Evolutionary conservation across 2,329 filamentous ascomycete species (phyloP), one percentile per base, ranked within the genome.

Genomic region (Metarhizium album): DNA sequence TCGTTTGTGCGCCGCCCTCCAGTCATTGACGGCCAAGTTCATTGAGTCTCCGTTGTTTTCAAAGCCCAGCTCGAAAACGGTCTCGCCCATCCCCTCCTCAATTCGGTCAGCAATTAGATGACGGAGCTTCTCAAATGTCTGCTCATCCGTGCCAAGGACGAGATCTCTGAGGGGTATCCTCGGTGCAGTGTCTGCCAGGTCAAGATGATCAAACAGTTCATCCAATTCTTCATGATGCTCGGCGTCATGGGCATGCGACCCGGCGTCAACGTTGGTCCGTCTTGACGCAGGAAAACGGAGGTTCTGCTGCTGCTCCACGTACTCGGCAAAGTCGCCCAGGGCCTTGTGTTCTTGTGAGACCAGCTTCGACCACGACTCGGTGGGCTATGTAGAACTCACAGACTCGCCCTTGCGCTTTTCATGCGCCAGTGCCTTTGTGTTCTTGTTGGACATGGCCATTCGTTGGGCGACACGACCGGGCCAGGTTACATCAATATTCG

Each of bases 301-400:
- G 14, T 83, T 83, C 68, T 97, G 93, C 66, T 97, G 90, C 66
- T 90, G 86, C 68, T 97, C 90, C 57, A 96, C 93, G 62, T 96
- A 97, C 62, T 98, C 93, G 67, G 90, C 90, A 66, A 98, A 98
- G 61, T 97, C 93, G 72, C 87, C 93, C 51, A 98, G 78, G 13
- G 91, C 90, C 77, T 58, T 37, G 35, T 14, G 46, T 20, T 27
- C 27, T 11, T 29, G 55, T 58, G 18, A 55, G 50, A 50, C 45
- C 9, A 42, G 18, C 24, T 29, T 46, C 18, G 7, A 5, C 9
- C 11, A 20, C n/a, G 29, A 29, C 8, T 2, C 6, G 7, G 9
- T 23, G n/a, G 14, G 9, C 14, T 4, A 35, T 14, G 4, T 35
- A 23, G 38, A 29, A 53, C 78, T 54, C 79, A 91, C 88, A 54